Conservation (phyloP, 1,284 basidiomycete species). For the Wolfiporia cocos region DNA sequence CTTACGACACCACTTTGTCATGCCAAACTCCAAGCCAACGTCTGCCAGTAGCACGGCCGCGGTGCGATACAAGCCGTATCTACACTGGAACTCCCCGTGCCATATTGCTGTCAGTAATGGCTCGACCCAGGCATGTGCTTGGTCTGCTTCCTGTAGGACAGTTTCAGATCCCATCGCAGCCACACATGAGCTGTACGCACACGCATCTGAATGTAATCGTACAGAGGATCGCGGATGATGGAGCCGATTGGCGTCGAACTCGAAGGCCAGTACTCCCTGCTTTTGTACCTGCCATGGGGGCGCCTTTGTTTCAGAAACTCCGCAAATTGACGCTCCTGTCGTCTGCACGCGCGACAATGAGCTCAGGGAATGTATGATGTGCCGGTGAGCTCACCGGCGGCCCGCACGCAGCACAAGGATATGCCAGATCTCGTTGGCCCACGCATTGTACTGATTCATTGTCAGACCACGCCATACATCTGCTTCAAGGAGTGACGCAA, state of each 20-base stretch:
- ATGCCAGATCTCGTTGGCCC: constrained; percentile 74
- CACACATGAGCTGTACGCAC: constrained; percentile 30
- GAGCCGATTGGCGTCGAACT: constrained; percentile 29
- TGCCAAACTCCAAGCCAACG: constrained; percentile 66
- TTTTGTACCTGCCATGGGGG: constrained; percentile 44
- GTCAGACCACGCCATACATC: constrained; percentile 62
- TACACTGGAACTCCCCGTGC: constrained; percentile 73
- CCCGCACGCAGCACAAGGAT: constrained; percentile 60
- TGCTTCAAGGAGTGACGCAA: constrained; percentile 61
- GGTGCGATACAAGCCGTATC: constrained; percentile 58
- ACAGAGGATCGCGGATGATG: constrained; percentile 54
- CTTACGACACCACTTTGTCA: constrained; percentile 56
- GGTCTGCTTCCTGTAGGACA: constrained; percentile 36
- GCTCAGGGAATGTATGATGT: no score
- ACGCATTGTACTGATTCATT: constrained; percentile 56
- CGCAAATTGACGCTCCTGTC: constrained; percentile 56
- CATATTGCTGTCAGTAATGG: constrained; percentile 65
- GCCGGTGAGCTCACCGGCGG: constrained; percentile 44
- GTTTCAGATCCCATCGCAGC: constrained; percentile 1
- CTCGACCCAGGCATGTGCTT: constrained; percentile 56
- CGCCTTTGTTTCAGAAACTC: constrained; percentile 58
- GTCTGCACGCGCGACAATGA: constrained; percentile 26
- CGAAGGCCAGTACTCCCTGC: constrained; percentile 47
- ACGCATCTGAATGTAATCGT: constrained; percentile 56
- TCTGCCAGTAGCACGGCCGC: constrained; percentile 69